Conservation (phyloP, 805 yeast genomes). For the Kluyveromyces wickerhamii region DNA sequence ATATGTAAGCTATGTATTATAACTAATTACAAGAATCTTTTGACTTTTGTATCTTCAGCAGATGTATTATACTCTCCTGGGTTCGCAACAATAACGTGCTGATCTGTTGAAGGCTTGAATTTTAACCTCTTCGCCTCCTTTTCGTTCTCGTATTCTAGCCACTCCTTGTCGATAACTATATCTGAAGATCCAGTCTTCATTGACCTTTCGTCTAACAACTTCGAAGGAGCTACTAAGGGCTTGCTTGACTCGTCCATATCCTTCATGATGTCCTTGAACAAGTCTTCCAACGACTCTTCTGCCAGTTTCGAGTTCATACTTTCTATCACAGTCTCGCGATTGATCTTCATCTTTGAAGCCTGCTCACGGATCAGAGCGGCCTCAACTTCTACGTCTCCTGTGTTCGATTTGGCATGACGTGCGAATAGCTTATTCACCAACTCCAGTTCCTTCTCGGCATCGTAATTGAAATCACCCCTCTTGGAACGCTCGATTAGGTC, state of each 20-base stretch:
- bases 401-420: constrained; percentile 12
- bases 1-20: too few species aligned
- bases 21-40: constrained; percentile 28
- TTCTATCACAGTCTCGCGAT: constrained; percentile 18
- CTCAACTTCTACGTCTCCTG: constrained; percentile 15
- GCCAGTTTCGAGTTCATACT: constrained; percentile 18
- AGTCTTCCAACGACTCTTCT: constrained; percentile 24
- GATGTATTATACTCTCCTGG: constrained; percentile 35
- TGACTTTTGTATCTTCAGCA: constrained; percentile 32
- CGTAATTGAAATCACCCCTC: constrained; percentile 33
- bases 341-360: constrained; percentile 3
- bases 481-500: constrained; percentile 31
- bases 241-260: constrained; percentile 13
- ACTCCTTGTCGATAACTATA: constrained; percentile 15
- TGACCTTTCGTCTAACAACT: background rate
- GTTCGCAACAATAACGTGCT: constrained; percentile 31
- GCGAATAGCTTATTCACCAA: constrained; percentile 31
- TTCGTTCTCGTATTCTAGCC: constrained; percentile 12
- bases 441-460: constrained; percentile 35
- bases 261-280: constrained; percentile 23
- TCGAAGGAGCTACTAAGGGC: background rate
- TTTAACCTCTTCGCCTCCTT: constrained; percentile 22
- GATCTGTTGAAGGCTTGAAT: constrained; percentile 27
- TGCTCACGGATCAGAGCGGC: constrained; percentile 8
- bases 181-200: constrained; percentile 9